phyloP scores from a whole-genome alignment of 148 eudicot species.

The Rhododendron williamsianum region DNA sequence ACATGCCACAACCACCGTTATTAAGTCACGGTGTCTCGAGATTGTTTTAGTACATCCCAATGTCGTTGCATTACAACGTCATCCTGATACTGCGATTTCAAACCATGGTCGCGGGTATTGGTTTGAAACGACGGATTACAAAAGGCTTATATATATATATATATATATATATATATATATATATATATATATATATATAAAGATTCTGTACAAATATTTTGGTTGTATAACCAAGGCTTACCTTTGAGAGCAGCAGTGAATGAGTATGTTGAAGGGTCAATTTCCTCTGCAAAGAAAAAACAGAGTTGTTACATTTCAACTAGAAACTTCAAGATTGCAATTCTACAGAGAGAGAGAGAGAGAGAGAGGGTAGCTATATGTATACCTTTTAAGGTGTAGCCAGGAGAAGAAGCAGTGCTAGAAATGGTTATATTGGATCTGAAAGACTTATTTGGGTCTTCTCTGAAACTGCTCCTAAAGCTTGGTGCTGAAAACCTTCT shows the following conservation, averaged over 20 bases:
- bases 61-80: no score
- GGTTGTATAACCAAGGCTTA: slow-evolving; percentile 11
- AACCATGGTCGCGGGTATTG: not conserved
- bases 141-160: no score
- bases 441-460: slow-evolving; percentile 52
- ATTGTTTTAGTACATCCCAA: not conserved
- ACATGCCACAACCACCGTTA: not conserved
- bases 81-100: not conserved
- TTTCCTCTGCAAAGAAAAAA: slow-evolving; percentile 52
- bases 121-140: not conserved
- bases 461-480: slow-evolving; percentile 55
- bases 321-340: not conserved
- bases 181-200: no score
- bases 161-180: no score
- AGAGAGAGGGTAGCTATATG: not conserved
- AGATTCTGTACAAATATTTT: not conserved
- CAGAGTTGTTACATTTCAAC: not conserved
- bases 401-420: slow-evolving; percentile 94
- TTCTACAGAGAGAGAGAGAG: not conserved
- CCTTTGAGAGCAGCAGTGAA: slow-evolving; percentile 91
- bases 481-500: slow-evolving; percentile 78
- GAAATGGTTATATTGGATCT: slow-evolving; percentile 72
- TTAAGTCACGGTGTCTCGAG: not conserved
- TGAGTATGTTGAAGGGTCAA: slow-evolving; percentile 91
- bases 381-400: slow-evolving; percentile 62